A percentile compares a stretch with the other conserved stretches of the same genome.
Evolutionary conservation across 371 early-diverging fungal genomes (phyloP).

Genomic region (Umbelopsis sp.): DNA sequence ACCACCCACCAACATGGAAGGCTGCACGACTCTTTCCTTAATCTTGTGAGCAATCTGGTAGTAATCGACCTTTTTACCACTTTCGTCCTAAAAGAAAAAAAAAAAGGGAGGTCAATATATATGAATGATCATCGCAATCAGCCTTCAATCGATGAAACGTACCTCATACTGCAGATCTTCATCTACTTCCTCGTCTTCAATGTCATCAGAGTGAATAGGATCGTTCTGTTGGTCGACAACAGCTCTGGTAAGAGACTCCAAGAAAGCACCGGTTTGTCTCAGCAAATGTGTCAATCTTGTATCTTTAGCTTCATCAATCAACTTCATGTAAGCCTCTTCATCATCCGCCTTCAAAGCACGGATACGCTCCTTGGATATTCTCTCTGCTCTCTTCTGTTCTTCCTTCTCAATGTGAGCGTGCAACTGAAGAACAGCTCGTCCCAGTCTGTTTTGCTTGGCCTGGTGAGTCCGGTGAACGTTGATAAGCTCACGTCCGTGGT

Average conservation of each 20-base stretch:
- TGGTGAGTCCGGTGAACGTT: conserved; percentile 66
- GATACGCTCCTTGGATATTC: conserved; percentile 91
- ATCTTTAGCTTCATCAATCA: conserved; percentile 95
- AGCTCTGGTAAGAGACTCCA: conserved; percentile 78
- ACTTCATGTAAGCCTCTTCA: conserved; percentile 94
- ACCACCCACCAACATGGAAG: conserved; percentile 87
- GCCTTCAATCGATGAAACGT: neutral
- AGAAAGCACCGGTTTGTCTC: conserved; percentile 86
- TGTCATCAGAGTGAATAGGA: conserved; percentile 34
- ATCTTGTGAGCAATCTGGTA: conserved; percentile 88
- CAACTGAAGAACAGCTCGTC: conserved; percentile 73
- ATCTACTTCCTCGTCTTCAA: conserved; percentile 18
- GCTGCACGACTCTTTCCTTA: conserved; percentile 82
- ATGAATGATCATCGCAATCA: no score
- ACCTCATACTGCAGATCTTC: conserved; percentile 20
- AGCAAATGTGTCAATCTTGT: conserved; percentile 94
- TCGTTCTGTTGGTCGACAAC: conserved; percentile 82
- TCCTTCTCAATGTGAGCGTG: conserved; percentile 90
- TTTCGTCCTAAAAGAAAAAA: conserved; percentile 27
- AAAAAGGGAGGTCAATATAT: no score
- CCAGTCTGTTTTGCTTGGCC: conserved; percentile 71
- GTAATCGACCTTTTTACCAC: conserved; percentile 75
- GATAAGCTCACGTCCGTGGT: conserved; percentile 79
- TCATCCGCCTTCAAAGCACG: conserved; percentile 93
- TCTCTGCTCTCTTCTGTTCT: conserved; percentile 83